Evolutionary conservation across 768 basidiomycete genomes (phyloP).

Genomic region (Russula emetica): DNA sequence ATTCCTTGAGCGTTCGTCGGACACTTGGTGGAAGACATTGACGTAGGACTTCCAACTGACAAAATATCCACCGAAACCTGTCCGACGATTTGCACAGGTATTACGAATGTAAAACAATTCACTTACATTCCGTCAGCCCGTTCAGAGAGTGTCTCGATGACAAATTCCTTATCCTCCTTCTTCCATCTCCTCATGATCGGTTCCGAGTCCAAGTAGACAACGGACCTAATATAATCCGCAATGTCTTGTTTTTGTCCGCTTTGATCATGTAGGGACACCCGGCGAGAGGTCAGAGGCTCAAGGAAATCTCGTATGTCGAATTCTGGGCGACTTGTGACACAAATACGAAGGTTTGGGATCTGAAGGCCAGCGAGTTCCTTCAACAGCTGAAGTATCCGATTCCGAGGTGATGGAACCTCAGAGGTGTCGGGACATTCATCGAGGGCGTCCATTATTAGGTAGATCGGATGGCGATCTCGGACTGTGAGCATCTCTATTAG

Average conservation of each 20-base stretch:
- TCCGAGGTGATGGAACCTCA: neutral
- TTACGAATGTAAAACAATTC: neutral
- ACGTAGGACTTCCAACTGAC: neutral
- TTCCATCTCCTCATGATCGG: neutral
- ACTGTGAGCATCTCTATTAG: conserved; percentile 3
- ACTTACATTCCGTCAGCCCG: neutral
- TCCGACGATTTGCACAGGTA: neutral
- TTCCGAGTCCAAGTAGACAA: neutral
- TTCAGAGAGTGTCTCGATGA: neutral
- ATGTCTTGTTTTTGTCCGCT: conserved; percentile 5
- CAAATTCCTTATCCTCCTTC: neutral
- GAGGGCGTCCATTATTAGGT: neutral
- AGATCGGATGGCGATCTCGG: neutral
- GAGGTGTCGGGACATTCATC: neutral
- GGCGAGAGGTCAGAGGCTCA: neutral
- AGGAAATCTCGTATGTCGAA: conserved; percentile 2
- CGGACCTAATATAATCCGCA: neutral
- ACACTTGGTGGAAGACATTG: neutral
- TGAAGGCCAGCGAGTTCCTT: neutral
- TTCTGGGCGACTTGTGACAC: conserved; percentile 6
- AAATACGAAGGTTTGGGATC: neutral
- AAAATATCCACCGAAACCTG: neutral
- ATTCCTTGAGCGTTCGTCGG: neutral
- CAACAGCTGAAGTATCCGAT: neutral
- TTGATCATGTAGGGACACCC: neutral